Percentiles rank a stretch among this genome's conserved stretches.
phyloP scores from a whole-genome alignment of 106 monocot genomes.

The Platanthera zijinensis region DNA sequence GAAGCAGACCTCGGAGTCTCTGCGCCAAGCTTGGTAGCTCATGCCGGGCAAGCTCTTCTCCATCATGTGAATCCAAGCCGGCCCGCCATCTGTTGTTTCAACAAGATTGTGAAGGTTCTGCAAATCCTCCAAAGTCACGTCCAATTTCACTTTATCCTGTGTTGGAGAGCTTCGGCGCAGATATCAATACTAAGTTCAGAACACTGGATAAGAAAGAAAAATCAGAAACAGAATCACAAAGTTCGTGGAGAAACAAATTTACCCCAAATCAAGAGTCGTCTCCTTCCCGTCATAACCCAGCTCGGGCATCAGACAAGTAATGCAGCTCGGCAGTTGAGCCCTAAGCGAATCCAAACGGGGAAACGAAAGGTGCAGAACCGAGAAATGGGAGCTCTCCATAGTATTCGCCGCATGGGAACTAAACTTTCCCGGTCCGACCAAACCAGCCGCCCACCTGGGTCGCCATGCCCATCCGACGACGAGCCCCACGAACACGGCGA shows the following conservation, averaged over 20 bases:
- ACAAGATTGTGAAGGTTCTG: conserved; percentile 47
- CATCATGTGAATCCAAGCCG: conserved; percentile 84
- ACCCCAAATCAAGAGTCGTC: conserved; percentile 15
- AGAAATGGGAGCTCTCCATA: neutral
- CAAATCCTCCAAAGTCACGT: conserved; percentile 49
- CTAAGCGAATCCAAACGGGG: conserved; percentile 10
- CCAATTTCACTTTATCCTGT: conserved; percentile 21
- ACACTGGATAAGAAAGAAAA: neutral
- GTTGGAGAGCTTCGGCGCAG: conserved; percentile 2
- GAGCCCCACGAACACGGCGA: conserved; percentile 50
- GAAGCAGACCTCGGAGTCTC: conserved; percentile 56
- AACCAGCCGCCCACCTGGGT: conserved; percentile 39
- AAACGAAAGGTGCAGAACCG: neutral
- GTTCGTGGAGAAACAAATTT: neutral
- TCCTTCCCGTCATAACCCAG: conserved; percentile 1
- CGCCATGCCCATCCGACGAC: conserved; percentile 73
- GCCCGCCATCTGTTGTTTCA: conserved; percentile 63
- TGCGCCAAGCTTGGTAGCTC: conserved; percentile 71
- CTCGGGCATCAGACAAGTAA: neutral
- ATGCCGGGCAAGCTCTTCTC: conserved; percentile 45
- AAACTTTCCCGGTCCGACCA: conserved; percentile 7
- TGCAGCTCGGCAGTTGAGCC: conserved; percentile 12
- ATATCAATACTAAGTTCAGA: neutral
- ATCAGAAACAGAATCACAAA: neutral
- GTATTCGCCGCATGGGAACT: neutral